phyloP scores from a whole-genome alignment of 2,329 filamentous ascomycete species.

The Fusarium decemcellulare region DNA sequence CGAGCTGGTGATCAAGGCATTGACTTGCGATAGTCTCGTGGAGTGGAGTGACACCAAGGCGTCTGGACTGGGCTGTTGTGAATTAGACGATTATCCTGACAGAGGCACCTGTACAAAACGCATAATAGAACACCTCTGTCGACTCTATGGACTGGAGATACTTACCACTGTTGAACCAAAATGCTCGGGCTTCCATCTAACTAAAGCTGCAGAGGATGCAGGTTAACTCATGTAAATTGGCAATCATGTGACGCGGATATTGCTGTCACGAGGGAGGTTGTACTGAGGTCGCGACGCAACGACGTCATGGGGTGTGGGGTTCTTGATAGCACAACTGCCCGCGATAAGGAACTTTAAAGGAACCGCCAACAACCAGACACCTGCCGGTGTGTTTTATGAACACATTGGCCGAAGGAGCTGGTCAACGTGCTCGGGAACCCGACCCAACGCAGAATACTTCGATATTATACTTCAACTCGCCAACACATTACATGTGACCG shows the following conservation, averaged over 20 bases:
- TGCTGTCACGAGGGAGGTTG: conserved; percentile 3
- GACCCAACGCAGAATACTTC: background rate
- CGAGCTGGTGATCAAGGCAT: conserved; percentile 1
- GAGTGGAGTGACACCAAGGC: conserved; percentile 1
- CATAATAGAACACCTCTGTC: conserved; percentile 23
- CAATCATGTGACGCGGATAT: conserved; percentile 8
- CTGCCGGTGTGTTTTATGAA: background rate
- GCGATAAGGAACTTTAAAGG: conserved; percentile 23
- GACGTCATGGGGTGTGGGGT: conserved; percentile 42
- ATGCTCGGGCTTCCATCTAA: background rate
- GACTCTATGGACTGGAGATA: background rate
- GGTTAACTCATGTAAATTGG: background rate
- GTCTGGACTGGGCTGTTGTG: conserved; percentile 21
- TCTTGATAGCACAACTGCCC: conserved; percentile 11
- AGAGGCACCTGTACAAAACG: conserved; percentile 17
- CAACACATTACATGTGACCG: conserved; percentile 10
- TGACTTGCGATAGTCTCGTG: background rate
- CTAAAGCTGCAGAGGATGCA: background rate
- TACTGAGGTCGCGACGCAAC: conserved; percentile 1
- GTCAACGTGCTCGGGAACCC: background rate
- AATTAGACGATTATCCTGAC: conserved; percentile 13
- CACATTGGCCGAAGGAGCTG: background rate
- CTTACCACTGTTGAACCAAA: background rate
- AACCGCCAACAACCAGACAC: conserved; percentile 14
- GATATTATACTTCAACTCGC: background rate